These are phyloP conservation scores for Moesziomyces sp. DNA, from an alignment of 1,284 basidiomycete genomes.

Conservation along the genomic window DNA sequence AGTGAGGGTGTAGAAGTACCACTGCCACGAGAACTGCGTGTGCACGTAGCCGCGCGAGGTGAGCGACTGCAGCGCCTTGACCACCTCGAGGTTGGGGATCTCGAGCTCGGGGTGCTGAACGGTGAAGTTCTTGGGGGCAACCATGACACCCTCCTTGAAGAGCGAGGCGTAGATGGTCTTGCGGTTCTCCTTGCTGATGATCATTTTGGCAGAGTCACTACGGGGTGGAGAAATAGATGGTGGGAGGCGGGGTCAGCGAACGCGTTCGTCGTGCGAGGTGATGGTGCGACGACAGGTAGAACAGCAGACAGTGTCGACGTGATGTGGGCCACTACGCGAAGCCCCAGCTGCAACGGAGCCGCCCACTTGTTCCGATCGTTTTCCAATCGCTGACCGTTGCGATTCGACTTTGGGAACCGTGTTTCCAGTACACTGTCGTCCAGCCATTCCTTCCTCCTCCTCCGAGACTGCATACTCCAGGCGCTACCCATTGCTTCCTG, in stretches of 20 bases:
- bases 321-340: too few relatives aligned
- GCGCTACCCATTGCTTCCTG: too few relatives aligned
- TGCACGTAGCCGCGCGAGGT: conserved; percentile 96
- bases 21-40: conserved; percentile 78
- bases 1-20: conserved; percentile 69
- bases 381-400: too few relatives aligned
- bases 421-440: too few relatives aligned
- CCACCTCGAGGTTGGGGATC: conserved; percentile 96
- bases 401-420: too few relatives aligned
- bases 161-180: conserved; percentile 66
- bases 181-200: conserved; percentile 68
- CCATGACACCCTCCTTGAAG: conserved; percentile 80
- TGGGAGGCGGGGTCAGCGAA: neutral
- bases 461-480: too few relatives aligned
- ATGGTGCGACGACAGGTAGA: neutral
- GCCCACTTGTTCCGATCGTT: too few relatives aligned
- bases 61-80: conserved; percentile 98
- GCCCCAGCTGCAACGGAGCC: too few relatives aligned
- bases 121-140: conserved; percentile 99
- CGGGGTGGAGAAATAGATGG: neutral
- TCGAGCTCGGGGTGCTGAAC: conserved; percentile 97
- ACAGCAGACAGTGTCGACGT: neutral
- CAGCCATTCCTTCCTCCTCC: too few relatives aligned
- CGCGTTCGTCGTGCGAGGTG: neutral
- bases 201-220: conserved; percentile 52